These are phyloP conservation scores for Suillus paluster DNA, from an alignment of 768 basidiomycete genomes.

Conservation along the genomic window DNA sequence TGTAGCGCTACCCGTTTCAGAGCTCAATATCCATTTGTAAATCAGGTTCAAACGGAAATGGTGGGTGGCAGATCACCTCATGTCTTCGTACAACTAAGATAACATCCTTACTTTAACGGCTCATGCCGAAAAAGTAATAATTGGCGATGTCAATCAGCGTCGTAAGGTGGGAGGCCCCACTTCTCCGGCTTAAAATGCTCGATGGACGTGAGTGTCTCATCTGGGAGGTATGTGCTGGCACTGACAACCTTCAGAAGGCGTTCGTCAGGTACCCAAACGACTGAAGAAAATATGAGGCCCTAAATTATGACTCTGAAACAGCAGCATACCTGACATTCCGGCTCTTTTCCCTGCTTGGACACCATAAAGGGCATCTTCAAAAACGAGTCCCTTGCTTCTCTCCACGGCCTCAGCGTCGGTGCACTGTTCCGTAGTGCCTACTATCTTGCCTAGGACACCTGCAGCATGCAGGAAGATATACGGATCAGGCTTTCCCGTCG, in stretches of 20 bases:
- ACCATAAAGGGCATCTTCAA: constrained; percentile 82
- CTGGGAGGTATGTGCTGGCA: constrained; percentile 53
- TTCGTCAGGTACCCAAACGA: constrained; percentile 84
- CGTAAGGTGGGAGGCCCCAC: constrained; percentile 82
- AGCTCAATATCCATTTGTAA: neutral
- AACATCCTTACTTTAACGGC: neutral
- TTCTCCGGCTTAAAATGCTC: constrained; percentile 79
- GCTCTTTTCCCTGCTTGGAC: constrained; percentile 82
- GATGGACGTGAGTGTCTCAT: constrained; percentile 63
- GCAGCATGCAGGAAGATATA: constrained; percentile 84
- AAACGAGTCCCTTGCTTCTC: constrained; percentile 70
- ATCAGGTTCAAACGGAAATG: neutral
- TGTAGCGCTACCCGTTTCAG: neutral
- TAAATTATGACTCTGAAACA: neutral
- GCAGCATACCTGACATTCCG: constrained; percentile 76
- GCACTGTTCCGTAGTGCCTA: constrained; percentile 47
- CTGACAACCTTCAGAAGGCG: constrained; percentile 61
- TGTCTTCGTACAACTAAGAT: neutral
- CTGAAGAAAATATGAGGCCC: constrained; percentile 39
- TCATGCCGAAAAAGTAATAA: neutral
- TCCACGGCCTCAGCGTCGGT: constrained; percentile 46
- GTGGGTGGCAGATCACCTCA: neutral
- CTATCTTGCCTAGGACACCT: constrained; percentile 55
- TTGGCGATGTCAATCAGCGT: neutral
- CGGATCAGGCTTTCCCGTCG: constrained; percentile 78